These are phyloP conservation scores for Pezicula carpinea DNA, from an alignment of 2,329 filamentous ascomycete species.

Conservation along the genomic window DNA sequence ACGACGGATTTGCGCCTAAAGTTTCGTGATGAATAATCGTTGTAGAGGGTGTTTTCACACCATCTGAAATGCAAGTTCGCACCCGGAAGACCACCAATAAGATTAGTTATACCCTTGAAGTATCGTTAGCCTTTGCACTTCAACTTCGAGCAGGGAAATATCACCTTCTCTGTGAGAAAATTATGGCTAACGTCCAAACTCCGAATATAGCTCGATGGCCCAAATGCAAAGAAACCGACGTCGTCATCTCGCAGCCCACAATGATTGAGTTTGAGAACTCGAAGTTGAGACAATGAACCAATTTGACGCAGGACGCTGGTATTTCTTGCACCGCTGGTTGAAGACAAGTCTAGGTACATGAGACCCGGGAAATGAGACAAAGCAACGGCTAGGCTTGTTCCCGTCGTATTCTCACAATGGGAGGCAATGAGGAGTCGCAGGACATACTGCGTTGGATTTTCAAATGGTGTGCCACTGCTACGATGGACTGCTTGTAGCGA, in stretches of 20 bases:
- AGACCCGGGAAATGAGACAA: slow-evolving; percentile 16
- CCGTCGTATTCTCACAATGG: slow-evolving; percentile 16
- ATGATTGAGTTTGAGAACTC: slow-evolving; percentile 14
- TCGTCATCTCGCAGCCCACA: slow-evolving; percentile 17
- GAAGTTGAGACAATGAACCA: slow-evolving; percentile 10
- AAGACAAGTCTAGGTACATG: slow-evolving; percentile 17
- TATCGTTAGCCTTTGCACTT: not conserved
- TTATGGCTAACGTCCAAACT: slow-evolving; percentile 18
- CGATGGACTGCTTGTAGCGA: slow-evolving; percentile 12
- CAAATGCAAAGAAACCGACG: slow-evolving; percentile 11
- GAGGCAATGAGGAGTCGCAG: slow-evolving; percentile 15
- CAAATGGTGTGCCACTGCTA: not conserved
- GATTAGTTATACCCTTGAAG: slow-evolving; percentile 8
- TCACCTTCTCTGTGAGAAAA: slow-evolving; percentile 11
- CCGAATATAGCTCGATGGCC: slow-evolving; percentile 3
- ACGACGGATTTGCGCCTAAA: slow-evolving; percentile 7
- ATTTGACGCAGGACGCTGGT: slow-evolving; percentile 14
- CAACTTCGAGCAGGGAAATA: not conserved
- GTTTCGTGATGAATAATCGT: not conserved
- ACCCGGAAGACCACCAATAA: slow-evolving; percentile 10
- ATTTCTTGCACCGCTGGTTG: slow-evolving; percentile 12
- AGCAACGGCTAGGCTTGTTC: slow-evolving; percentile 11
- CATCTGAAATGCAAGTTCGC: slow-evolving; percentile 2
- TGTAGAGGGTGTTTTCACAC: not conserved
- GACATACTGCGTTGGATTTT: slow-evolving; percentile 6